Conservation (phyloP, 2,329 filamentous ascomycete species). For the Celoporthe dispersa region DNA sequence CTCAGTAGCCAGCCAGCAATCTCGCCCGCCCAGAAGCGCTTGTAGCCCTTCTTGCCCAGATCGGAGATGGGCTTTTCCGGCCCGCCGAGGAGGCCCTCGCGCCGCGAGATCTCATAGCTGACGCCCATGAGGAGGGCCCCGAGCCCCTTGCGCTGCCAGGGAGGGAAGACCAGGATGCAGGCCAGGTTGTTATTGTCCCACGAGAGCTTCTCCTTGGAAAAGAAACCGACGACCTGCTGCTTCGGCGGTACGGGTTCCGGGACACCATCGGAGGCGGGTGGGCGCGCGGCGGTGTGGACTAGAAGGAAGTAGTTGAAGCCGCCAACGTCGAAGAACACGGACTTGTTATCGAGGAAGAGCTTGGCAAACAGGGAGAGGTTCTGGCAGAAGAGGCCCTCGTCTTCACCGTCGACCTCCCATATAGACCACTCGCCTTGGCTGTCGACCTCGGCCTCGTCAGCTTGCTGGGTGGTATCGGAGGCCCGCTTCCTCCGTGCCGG, state of each 20-base stretch:
- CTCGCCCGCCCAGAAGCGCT: constrained; percentile 83
- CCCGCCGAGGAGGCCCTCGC: constrained; percentile 83
- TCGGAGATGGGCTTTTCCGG: constrained; percentile 94
- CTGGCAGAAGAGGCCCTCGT: constrained; percentile 86
- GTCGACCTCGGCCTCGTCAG: constrained; percentile 47
- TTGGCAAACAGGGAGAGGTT: constrained; percentile 96
- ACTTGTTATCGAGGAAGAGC: constrained; percentile 97
- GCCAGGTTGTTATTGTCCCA: constrained; percentile 99
- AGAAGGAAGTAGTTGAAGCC: constrained; percentile 95
- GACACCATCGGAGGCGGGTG: constrained; percentile 21
- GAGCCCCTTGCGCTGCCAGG: constrained; percentile 89
- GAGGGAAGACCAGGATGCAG: constrained; percentile 94
- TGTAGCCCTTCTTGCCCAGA: constrained; percentile 81
- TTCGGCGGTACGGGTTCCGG: constrained; percentile 32
- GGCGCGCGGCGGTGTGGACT: constrained; percentile 66
- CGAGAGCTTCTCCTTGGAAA: constrained; percentile 97
- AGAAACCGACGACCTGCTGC: constrained; percentile 84
- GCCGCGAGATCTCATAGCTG: constrained; percentile 87
- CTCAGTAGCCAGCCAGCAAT: constrained; percentile 71
- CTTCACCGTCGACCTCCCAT: constrained; percentile 90
- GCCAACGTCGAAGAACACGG: constrained; percentile 94
- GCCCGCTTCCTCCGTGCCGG: constrained; percentile 45
- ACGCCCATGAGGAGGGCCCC: constrained; percentile 89
- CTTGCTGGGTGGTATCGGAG: constrained; percentile 38
- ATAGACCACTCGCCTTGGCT: constrained; percentile 80